Conservation (phyloP, 345 rosid genomes). For the Firmiana major region DNA sequence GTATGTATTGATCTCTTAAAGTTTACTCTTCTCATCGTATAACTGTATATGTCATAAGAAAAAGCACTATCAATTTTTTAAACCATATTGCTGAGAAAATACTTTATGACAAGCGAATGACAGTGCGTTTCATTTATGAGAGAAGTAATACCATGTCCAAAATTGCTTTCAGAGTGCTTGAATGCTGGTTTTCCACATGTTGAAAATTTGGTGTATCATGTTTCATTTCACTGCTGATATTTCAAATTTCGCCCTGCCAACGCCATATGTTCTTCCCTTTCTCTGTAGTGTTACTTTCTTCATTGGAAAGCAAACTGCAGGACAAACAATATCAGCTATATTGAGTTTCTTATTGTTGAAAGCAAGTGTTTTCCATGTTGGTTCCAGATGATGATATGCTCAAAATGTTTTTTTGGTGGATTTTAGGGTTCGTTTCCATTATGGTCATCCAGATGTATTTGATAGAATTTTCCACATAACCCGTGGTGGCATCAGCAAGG, state of each 20-base stretch:
- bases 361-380: not conserved
- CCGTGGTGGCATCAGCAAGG: constrained; percentile 97
- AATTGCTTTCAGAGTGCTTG: not conserved
- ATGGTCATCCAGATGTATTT: constrained; percentile 29
- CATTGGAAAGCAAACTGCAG: not conserved
- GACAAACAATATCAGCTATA: not conserved
- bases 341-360: constrained; percentile 7
- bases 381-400: constrained; percentile 4
- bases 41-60: constrained; percentile 9
- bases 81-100: not conserved
- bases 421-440: constrained; percentile 90
- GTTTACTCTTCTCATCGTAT: constrained; percentile 8
- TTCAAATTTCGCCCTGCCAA: not conserved
- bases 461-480: constrained; percentile 93
- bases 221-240: not conserved
- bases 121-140: not conserved
- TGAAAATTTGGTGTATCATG: not conserved
- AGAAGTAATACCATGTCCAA: not conserved
- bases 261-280: not conserved
- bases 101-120: not conserved
- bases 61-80: not conserved
- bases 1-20: constrained; percentile 35
- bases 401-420: constrained; percentile 15
- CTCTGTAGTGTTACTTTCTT: not conserved
- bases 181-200: not conserved